phyloP scores from a whole-genome alignment of 129 eudicot species.

The Pittosporum tobira region DNA sequence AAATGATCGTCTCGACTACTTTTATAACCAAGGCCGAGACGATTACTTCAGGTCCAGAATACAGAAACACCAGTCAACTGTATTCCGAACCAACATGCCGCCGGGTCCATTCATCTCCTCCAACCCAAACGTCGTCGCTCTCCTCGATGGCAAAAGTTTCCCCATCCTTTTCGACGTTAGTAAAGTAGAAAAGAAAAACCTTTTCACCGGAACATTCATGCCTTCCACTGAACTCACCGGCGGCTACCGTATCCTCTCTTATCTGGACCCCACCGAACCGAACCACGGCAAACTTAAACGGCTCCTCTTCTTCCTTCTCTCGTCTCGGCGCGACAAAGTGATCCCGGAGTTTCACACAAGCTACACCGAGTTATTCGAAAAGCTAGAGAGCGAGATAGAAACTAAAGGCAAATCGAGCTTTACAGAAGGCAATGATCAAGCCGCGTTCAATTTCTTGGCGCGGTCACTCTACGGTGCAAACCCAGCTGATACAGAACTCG shows the following conservation, averaged over 20 bases:
- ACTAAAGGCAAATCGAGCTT: constrained; percentile 53
- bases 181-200: constrained; percentile 71
- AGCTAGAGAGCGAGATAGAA: constrained; percentile 43
- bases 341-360: constrained; percentile 62
- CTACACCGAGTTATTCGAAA: constrained; percentile 45
- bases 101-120: constrained; percentile 72
- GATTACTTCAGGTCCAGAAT: constrained; percentile 64
- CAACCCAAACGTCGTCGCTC: constrained; percentile 65
- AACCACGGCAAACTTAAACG: constrained; percentile 58
- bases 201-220: constrained; percentile 83
- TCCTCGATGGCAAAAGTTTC: constrained; percentile 73
- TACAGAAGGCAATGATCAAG: constrained; percentile 45
- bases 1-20: constrained; percentile 54
- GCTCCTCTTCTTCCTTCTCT: constrained; percentile 48
- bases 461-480: constrained; percentile 41
- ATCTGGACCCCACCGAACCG: constrained; percentile 85
- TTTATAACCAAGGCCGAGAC: constrained; percentile 61
- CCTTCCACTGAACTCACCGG: constrained; percentile 88
- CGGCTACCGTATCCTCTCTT: constrained; percentile 71
- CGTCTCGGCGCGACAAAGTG: constrained; percentile 36
- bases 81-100: constrained; percentile 84
- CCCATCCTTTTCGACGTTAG: constrained; percentile 65
- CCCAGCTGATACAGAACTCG: constrained; percentile 54
- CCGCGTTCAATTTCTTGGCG: constrained; percentile 66
- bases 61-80: constrained; percentile 60